Conservation (phyloP, 2,329 filamentous ascomycete species). For the Didymella pinodella region DNA sequence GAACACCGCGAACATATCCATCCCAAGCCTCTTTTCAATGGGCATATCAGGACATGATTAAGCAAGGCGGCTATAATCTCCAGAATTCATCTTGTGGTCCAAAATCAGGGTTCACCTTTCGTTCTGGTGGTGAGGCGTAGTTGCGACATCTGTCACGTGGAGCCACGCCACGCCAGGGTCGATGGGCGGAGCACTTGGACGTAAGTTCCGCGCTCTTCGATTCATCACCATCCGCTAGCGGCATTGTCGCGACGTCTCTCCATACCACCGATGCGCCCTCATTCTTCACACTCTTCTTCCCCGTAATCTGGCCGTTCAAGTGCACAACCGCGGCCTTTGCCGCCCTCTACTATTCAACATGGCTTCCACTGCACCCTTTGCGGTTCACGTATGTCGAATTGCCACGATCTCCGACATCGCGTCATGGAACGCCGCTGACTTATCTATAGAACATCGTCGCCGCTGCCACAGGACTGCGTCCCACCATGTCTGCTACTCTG, state of each 20-base stretch:
- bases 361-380: conserved; percentile 61
- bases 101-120: neutral
- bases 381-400: conserved; percentile 55
- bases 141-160: conserved; percentile 29
- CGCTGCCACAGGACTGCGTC: conserved; percentile 51
- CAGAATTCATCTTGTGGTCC: neutral
- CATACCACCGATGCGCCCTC: conserved; percentile 29
- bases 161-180: conserved; percentile 18
- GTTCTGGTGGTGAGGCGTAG: conserved; percentile 12
- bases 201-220: conserved; percentile 37
- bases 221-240: conserved; percentile 28
- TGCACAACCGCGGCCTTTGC: conserved; percentile 41
- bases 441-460: conserved; percentile 54
- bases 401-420: conserved; percentile 39
- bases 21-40: neutral
- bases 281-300: conserved; percentile 23
- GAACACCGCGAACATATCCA: neutral
- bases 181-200: conserved; percentile 28
- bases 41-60: neutral
- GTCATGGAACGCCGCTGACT: conserved; percentile 31
- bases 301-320: conserved; percentile 28
- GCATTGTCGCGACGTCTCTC: conserved; percentile 30
- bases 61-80: neutral
- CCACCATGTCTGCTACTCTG: conserved; percentile 50
- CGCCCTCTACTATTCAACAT: conserved; percentile 50